phyloP scores from a whole-genome alignment of 441 rosid species.

The Jatropha podagrica region DNA sequence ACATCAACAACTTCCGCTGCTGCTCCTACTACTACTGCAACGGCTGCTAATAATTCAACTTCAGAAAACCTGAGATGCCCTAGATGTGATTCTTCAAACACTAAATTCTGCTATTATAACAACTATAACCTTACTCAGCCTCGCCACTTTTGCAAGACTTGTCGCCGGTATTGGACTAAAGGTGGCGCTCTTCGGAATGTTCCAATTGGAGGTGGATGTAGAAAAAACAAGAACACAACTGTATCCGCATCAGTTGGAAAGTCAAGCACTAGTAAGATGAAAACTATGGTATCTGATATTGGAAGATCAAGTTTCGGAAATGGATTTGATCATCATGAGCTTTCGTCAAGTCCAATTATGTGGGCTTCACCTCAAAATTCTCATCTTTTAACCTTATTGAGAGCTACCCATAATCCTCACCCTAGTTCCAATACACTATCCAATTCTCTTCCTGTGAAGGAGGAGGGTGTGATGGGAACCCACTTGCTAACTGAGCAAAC shows the following conservation, averaged over 20 bases:
- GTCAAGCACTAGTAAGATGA: conserved; percentile 39
- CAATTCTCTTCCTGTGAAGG: conserved; percentile 35
- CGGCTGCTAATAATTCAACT: conserved; percentile 23
- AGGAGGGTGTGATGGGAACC: conserved; percentile 43
- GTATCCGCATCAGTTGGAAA: conserved; percentile 42
- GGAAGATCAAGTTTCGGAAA: conserved; percentile 39
- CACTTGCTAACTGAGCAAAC: conserved; percentile 38
- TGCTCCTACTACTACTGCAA: conserved; percentile 13
- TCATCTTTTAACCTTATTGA: conserved; percentile 48
- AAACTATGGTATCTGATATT: conserved; percentile 44
- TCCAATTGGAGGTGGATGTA: conserved; percentile 81
- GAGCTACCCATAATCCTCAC: conserved; percentile 45
- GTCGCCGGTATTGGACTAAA: conserved; percentile 85
- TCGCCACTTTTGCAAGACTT: conserved; percentile 82
- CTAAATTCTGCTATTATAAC: conserved; percentile 83
- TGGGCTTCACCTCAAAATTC: conserved; percentile 60
- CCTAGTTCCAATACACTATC: conserved; percentile 29
- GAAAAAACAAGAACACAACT: conserved; percentile 53
- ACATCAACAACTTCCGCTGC: conserved; percentile 25
- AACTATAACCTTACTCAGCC: conserved; percentile 86
- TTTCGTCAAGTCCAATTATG: conserved; percentile 42
- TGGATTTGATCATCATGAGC: conserved; percentile 45
- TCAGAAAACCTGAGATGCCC: conserved; percentile 65
- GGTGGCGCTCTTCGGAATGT: conserved; percentile 74
- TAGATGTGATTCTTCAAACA: conserved; percentile 68